These are phyloP conservation scores for Pezicula neosporulosa DNA, from an alignment of 2,329 filamentous ascomycete genomes.

Conservation along the genomic window DNA sequence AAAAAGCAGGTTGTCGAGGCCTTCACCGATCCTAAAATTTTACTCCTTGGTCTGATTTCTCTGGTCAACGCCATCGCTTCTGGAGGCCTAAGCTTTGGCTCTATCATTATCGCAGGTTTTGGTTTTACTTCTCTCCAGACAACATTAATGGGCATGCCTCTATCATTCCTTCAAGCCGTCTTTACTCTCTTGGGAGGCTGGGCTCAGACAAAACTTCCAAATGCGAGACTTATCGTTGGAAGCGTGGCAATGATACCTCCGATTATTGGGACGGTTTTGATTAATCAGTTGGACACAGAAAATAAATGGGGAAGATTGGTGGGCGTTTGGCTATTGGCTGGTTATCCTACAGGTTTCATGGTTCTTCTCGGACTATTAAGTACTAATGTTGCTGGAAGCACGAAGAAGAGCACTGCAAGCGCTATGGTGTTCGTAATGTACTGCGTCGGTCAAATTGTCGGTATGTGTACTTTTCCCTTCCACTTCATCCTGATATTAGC, in stretches of 20 bases:
- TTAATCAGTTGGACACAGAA: constrained; percentile 23
- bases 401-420: constrained; percentile 72
- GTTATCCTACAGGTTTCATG: constrained; percentile 29
- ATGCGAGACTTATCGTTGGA: constrained; percentile 25
- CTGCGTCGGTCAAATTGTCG: constrained; percentile 72
- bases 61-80: constrained; percentile 17
- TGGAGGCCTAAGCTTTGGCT: constrained; percentile 26
- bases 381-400: constrained; percentile 69
- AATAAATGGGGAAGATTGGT: constrained; percentile 29
- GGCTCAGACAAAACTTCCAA: constrained; percentile 16
- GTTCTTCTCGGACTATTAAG: constrained; percentile 40
- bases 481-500: background rate
- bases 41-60: constrained; percentile 11
- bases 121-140: constrained; percentile 32
- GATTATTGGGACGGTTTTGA: constrained; percentile 28
- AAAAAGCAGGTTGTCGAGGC: constrained; percentile 18
- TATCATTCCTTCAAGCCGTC: constrained; percentile 13
- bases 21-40: constrained; percentile 9
- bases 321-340: constrained; percentile 28
- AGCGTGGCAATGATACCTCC: constrained; percentile 28
- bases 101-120: constrained; percentile 34
- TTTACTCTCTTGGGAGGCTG: constrained; percentile 15
- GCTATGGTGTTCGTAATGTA: constrained; percentile 70
- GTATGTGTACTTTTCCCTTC: constrained; percentile 35
- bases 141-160: constrained; percentile 53